Evolutionary conservation across 192 early-diverging fungal species (phyloP), one percentile per base, ranked within the genome.

Genomic region (Coemansia sp.): DNA sequence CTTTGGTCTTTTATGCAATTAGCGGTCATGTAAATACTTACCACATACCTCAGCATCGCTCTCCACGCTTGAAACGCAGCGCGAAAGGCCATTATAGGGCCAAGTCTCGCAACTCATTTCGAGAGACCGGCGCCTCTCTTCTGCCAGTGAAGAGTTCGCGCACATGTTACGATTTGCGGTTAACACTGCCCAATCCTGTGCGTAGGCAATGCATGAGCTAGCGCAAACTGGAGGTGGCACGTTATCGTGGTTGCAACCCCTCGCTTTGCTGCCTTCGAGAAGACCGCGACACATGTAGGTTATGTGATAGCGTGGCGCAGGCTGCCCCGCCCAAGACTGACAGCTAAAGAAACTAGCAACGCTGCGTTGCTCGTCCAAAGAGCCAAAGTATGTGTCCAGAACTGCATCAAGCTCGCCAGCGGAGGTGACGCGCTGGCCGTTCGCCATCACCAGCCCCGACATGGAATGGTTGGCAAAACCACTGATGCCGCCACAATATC

Each of bases 261-360:
- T 32, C 7, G 64, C 56, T 38, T 65, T 59, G 8, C 36, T 18
- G 34, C 65, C 61, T 33, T 65, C 70, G 4, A 74, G 64, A 10
- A 63, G 52, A n/a, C 55, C 59, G 22, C 70, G 63, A 48, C 70
- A 74, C 4, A 57, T 58, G 43, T 74, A 74, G n/a, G 56, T 34
- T 34, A 74, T 59, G 14, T 60, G 63, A 29, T 63, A 74, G 21
- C 64, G 46, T 8, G 70, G 64, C 34, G 33, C 39, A 19, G 51
- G 40, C 21, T 41, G 22, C 3, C 70, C 70, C 0, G 33, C 19
- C 70, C 70, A 74, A 1, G 51, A 40, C 40, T 56, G 55, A 49
- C 70, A 74, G 8, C 70, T 60, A 35, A 74, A 67, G 18, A 67
- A 61, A 7, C 48, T 42, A 41, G 66, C 67, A 19, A 65, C 59